Evolutionary conservation across 768 basidiomycete genomes (phyloP), one percentile per base, ranked within the genome.

Genomic region (Calvatia gigantea): DNA sequence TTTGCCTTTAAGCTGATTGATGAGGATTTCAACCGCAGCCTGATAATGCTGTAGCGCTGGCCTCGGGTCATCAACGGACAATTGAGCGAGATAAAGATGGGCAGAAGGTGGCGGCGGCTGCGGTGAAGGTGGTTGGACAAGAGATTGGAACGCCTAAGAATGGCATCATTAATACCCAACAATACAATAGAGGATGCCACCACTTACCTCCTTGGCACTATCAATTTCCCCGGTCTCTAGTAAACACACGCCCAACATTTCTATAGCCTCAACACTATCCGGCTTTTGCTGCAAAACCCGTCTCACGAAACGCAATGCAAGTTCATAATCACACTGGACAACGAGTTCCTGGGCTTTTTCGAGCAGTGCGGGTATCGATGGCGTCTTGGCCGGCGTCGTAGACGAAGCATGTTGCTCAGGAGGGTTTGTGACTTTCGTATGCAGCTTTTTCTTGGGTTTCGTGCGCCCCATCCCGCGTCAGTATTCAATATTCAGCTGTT

Each of bases 81-180:
- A 73, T 66, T 97, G 94, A 0, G 93, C 94, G 21, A 97, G 87
- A 69, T 95, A 94, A 0, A 95, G 77, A 72, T 94, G 82, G 9
- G 89, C 91, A 29, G 91, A 89, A 6, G 91, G 81, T 0, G 91
- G 83, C 6, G 91, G 82, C 39, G 91, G 81, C 0, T 91, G 83
- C 6, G 90, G 81, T 35, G 79, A 73, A 68, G 81, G 70, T 55
- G 88, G 84, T 50, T 88, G 85, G 43, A 89, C 31, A 70, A 85
- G 59, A 53, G 76, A 70, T 59, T 72, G 67, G 68, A 92, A 90
- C 19, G 83, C 81, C 89, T 91, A 62, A 17, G 50, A 32, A 21
- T 19, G 23, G 48, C 37, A 41, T 33, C 21, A 15, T 53, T 28
- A 42, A 35, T n/a, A n/a, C 33, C 25, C 44, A 47, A 32, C 35